phyloP scores from a whole-genome alignment of 2,329 filamentous ascomycete genomes.

The Hymenoscyphus repandus region DNA sequence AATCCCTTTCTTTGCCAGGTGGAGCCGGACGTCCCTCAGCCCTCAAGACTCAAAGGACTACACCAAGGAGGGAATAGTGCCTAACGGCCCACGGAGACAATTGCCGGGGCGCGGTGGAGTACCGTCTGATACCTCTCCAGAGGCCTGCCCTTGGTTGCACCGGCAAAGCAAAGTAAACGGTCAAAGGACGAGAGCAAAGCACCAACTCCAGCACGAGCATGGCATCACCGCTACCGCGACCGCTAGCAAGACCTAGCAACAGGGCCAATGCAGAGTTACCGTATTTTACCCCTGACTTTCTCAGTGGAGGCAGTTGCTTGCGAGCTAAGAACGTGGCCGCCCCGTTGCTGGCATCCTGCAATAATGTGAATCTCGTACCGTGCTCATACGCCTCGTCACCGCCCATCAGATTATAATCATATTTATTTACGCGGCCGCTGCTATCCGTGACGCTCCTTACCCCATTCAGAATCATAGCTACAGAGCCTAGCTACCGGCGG shows the following conservation, averaged over 20 bases:
- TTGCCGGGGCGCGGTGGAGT: slow-evolving; percentile 18
- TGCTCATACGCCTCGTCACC: slow-evolving; percentile 19
- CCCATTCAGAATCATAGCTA: slow-evolving; percentile 10
- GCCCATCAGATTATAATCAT: slow-evolving; percentile 14
- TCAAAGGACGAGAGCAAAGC: background rate
- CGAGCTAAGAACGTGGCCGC: slow-evolving; percentile 10
- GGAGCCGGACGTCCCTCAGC: background rate
- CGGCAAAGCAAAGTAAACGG: background rate
- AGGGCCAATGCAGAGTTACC: background rate
- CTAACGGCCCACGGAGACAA: slow-evolving; percentile 20
- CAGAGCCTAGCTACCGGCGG: slow-evolving; percentile 13
- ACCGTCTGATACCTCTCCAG: slow-evolving; percentile 15
- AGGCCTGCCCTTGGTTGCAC: background rate
- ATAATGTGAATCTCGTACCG: slow-evolving; percentile 4
- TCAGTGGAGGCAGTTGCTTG: background rate
- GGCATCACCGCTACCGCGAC: background rate
- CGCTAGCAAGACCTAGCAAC: background rate
- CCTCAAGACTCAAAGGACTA: background rate
- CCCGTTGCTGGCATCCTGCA: slow-evolving; percentile 8
- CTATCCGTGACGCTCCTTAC: slow-evolving; percentile 7
- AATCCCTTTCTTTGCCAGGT: slow-evolving; percentile 1
- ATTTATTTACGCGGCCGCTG: slow-evolving; percentile 19
- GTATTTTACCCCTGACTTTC: no score
- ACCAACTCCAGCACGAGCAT: background rate
- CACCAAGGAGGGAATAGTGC: background rate